Evolutionary conservation across 163 green algal genomes (phyloP).

Genomic region (Smithsoniella earleae): DNA sequence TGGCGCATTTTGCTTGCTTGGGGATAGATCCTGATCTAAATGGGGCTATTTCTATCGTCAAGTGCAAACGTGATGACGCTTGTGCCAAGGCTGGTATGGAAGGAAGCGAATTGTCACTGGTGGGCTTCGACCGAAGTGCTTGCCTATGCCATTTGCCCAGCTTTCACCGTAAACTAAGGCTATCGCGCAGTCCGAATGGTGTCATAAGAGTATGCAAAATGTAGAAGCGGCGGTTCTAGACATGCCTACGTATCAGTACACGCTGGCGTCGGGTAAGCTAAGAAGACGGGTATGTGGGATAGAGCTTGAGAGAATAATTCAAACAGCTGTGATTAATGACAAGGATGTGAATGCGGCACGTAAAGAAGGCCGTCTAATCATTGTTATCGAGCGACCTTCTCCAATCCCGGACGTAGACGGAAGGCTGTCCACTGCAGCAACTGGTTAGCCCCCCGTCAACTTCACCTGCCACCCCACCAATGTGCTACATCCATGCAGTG

Average conservation of each 20-base stretch:
- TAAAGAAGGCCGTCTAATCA: neutral
- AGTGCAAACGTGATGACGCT: constrained; percentile 6
- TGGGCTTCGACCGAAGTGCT: neutral
- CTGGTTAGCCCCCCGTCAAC: neutral
- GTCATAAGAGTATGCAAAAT: too few relatives aligned
- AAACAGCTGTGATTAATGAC: neutral
- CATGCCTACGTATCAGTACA: constrained; percentile 29
- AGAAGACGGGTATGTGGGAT: constrained; percentile 9
- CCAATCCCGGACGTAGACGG: constrained; percentile 25
- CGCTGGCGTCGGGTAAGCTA: constrained; percentile 20
- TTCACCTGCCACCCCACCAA: neutral
- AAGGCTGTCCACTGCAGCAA: constrained; percentile 6
- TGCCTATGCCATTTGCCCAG: neutral
- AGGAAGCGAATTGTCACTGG: neutral
- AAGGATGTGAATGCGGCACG: neutral
- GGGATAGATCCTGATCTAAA: constrained; percentile 21
- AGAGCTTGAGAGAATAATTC: constrained; percentile 1
- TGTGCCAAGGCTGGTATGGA: neutral
- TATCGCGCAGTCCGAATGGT: constrained; percentile 6
- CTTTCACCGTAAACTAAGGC: neutral
- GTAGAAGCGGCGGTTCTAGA: neutral
- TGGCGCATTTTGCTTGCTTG: neutral
- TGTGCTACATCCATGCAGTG: neutral
- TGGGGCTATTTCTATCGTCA: neutral
- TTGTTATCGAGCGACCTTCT: constrained; percentile 15